Evolutionary conservation across 306 rosid species (phyloP).

Genomic region (Vigna nakashimae): DNA sequence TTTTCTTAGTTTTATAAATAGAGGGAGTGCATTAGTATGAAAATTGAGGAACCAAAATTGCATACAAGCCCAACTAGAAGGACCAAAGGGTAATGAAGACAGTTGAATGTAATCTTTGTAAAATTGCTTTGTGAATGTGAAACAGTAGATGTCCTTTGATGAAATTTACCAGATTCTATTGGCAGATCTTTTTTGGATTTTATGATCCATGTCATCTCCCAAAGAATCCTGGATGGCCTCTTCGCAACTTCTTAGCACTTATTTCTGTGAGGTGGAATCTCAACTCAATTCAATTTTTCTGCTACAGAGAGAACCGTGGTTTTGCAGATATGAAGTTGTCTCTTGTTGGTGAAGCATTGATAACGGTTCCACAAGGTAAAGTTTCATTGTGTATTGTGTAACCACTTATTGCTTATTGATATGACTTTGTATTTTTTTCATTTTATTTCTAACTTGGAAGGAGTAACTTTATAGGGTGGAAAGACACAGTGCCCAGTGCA

Average conservation of each 20-base stretch:
- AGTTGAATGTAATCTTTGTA: slow-evolving; percentile 8
- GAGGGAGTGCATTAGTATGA: not conserved
- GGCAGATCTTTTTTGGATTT: slow-evolving; percentile 92
- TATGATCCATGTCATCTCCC: slow-evolving; percentile 95
- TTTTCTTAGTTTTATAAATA: not conserved
- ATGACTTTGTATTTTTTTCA: slow-evolving; percentile 33
- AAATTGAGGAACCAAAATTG: not conserved
- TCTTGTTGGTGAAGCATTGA: slow-evolving; percentile 83
- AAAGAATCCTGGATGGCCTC: slow-evolving; percentile 95
- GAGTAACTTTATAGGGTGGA: slow-evolving; percentile 58
- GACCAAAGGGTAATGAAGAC: not conserved
- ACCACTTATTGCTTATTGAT: slow-evolving; percentile 29
- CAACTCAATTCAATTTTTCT: slow-evolving; percentile 69
- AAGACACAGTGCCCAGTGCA: slow-evolving; percentile 63
- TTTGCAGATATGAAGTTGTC: slow-evolving; percentile 84
- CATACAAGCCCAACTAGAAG: not conserved
- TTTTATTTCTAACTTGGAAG: slow-evolving; percentile 42
- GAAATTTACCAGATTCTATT: slow-evolving; percentile 47
- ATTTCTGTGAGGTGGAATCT: slow-evolving; percentile 80
- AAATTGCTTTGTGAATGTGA: slow-evolving; percentile 34
- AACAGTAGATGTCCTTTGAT: slow-evolving; percentile 35
- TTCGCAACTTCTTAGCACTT: slow-evolving; percentile 91
- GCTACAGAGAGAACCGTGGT: slow-evolving; percentile 96
- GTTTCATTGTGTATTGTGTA: slow-evolving; percentile 40
- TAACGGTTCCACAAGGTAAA: slow-evolving; percentile 74